Base-by-base conservation (phyloP, 2,329 filamentous ascomycete species). In the Penicillium sp. region DNA sequence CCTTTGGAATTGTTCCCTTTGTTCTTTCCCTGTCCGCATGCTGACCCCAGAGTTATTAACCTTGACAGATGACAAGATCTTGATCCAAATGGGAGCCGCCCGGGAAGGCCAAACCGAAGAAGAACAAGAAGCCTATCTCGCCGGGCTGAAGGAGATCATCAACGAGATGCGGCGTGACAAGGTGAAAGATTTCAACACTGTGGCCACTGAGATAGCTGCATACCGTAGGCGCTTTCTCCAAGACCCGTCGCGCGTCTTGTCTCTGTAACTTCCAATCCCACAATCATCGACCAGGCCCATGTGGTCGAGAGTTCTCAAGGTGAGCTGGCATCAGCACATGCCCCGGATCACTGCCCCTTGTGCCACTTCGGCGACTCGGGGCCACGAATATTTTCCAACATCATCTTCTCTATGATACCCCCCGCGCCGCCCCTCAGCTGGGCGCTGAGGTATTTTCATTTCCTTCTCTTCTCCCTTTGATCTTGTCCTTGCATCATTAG, bases 201-300 rank as follows among this genome's bases (percentile, higher is more conserved):
- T 75, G 54, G 72, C 72, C 36, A 56, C 60, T 40, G 70, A 72
- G 50, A 72, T 75, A 59, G 70, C 69, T 50, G 65, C 64, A 53
- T 75, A 75, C 60, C 71, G 72, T 67, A 70, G 70, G 61, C 68
- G 67, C 54, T 73, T 72, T 51, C 66, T 72, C 25, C 60, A 70
- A 56, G 70, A 73, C 52, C 59, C 64, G 36, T 67, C 70, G 39
- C 65, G 68, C 51, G 61, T 73, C 53, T 58, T 73, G 46, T 60
- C 68, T 50, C 59, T 72, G 65, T 72, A 70, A 67, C 58, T 45
- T 21, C 20, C 27, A 17, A 28, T 16, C 37, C 32, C 15, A 15
- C 21, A 33, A 5, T 45, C 32, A 20, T 32, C n/a, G n/a, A n/a
- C n/a, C n/a, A n/a, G n/a, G n/a, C n/a, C n/a, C n/a, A n/a, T n/a